Base-by-base conservation (phyloP, 2,329 filamentous ascomycete genomes). In the Celoporthe dispersa region DNA sequence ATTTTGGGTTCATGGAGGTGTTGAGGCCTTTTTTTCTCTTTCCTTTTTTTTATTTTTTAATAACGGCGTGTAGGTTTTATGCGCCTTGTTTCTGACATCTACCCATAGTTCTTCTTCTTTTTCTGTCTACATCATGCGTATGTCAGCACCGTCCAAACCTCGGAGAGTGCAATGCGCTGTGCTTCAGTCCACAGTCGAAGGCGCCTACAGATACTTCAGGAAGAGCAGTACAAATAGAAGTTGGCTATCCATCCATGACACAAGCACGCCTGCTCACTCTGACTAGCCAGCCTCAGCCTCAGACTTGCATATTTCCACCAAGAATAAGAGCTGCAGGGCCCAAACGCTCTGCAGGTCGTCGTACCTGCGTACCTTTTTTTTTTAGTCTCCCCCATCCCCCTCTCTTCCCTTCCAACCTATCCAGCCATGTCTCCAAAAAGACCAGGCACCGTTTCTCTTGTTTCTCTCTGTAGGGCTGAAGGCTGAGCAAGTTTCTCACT, bases 401-500 rank as follows among this genome's bases (percentile, higher is more conserved):
- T 4, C 39, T 19, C 16, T 39, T 41, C 31, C 28, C 22, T 31
- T 35, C 28, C 66, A 63, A 62, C 39, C n/a, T n/a, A n/a, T n/a
- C n/a, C 22, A 37, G 14, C 62, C 37, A 31, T 57, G 55, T 41
- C 28, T 60, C n/a, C 19, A 60, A n/a, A n/a, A 8, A 22, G 55
- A 28, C 25, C 31, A 63, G 33, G 41, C 31, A 12, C 25, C n/a
- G n/a, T 8, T 64, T 55, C 28, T 35, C 31, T 14, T 37, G n/a
- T 53, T 48, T 31, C 62, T 64, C 41, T 39, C 11, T 28, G n/a
- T 67, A 71, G 62, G 66, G 62, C 67, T 69, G 57, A 64, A 64
- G 60, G 60, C 65, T 64, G 57, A 66, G 55, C 67, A 64, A 28
- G 35, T 48, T 35, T 22, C 25, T 51, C n/a, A 19, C 7, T 39